A percentile compares a stretch with the other conserved stretches of the same genome.
Evolutionary conservation across 768 basidiomycete species (phyloP).

Genomic region (Lactarius tabidus): DNA sequence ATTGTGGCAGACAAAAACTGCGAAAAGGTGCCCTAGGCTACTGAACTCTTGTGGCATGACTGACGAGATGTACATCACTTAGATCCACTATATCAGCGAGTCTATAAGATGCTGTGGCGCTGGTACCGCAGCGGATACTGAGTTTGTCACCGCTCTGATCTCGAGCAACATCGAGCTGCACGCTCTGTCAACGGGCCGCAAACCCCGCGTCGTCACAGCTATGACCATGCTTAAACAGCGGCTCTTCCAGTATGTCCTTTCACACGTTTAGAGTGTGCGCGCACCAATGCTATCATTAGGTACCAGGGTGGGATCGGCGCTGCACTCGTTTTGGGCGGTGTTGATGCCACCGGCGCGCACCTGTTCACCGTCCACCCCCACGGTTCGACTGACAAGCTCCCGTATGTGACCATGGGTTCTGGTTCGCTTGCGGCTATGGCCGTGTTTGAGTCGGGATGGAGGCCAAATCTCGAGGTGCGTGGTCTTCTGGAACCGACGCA

Average conservation of each 20-base stretch:
- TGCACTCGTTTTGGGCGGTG: constrained; percentile 93
- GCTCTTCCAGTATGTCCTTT: constrained; percentile 67
- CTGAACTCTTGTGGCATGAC: not conserved
- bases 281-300: constrained; percentile 37
- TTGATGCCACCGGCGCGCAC: constrained; percentile 91
- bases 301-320: constrained; percentile 94
- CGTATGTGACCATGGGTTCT: constrained; percentile 98
- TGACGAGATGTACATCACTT: not conserved
- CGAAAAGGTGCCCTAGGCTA: constrained; percentile 72
- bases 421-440: constrained; percentile 98
- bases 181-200: constrained; percentile 82
- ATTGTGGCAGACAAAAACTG: constrained; percentile 99
- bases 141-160: constrained; percentile 91
- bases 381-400: constrained; percentile 97
- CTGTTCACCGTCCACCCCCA: constrained; percentile 96
- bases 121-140: constrained; percentile 98
- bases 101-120: constrained; percentile 97
- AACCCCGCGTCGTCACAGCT: constrained; percentile 91
- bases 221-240: constrained; percentile 99
- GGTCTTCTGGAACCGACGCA: not conserved
- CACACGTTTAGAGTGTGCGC: not conserved
- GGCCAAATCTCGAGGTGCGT: constrained; percentile 72
- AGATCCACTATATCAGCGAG: constrained; percentile 98
- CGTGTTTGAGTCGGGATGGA: constrained; percentile 88
- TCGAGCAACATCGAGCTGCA: constrained; percentile 96